Conservation (phyloP, 768 basidiomycete species). For the Clitopilus passeckerianus region DNA sequence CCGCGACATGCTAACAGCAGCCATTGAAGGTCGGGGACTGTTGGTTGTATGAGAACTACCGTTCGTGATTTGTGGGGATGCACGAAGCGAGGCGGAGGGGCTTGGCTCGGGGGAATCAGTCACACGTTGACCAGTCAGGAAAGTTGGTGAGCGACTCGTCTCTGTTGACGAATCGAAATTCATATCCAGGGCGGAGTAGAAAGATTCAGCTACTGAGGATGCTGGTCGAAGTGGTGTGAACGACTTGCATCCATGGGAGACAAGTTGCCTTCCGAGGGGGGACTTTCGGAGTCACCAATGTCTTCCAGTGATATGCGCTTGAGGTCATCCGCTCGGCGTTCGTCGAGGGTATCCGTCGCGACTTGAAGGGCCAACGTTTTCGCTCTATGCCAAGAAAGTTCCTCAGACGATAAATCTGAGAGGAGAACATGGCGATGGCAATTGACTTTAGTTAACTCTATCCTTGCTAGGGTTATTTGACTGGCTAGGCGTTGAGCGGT, state of each 20-base stretch:
- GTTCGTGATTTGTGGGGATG: constrained; percentile 13
- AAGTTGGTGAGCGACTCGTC: constrained; percentile 30
- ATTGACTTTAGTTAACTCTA: constrained; percentile 68
- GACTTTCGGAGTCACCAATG: constrained; percentile 14
- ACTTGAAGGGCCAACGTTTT: constrained; percentile 70
- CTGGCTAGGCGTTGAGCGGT: constrained; percentile 61
- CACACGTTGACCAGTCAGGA: constrained; percentile 23
- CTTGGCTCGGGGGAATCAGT: constrained; percentile 30
- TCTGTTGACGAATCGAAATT: constrained; percentile 42
- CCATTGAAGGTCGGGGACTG: neutral
- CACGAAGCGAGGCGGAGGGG: constrained; percentile 27
- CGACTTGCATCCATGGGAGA: neutral
- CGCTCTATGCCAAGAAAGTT: constrained; percentile 57
- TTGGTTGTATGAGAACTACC: neutral
- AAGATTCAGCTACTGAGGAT: constrained; percentile 51
- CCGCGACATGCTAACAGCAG: constrained; percentile 5
- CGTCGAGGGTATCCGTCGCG: constrained; percentile 63
- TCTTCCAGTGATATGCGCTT: constrained; percentile 33
- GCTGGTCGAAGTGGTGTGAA: constrained; percentile 28
- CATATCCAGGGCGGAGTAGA: constrained; percentile 64
- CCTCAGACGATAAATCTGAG: constrained; percentile 71
- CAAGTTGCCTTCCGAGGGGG: neutral
- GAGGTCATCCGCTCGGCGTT: constrained; percentile 26
- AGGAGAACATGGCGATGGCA: constrained; percentile 75
- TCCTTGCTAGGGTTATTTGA: constrained; percentile 58